A percentile compares a stretch with the other conserved stretches of the same genome.
Conservation (phyloP, 2,329 filamentous ascomycete species). For the Fusarium setosum region DNA sequence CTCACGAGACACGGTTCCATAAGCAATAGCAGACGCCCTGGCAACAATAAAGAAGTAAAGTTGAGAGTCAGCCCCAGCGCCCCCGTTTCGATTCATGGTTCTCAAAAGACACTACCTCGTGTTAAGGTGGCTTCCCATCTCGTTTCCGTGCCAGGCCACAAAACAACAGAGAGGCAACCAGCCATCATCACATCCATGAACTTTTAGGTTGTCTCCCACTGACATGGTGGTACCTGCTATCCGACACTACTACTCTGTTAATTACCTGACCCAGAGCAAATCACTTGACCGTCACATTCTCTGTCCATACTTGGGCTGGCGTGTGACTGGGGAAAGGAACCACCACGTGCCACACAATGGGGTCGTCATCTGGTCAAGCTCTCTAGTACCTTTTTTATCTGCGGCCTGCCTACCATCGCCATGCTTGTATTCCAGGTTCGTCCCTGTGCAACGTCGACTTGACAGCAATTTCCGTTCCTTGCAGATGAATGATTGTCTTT, state of each 20-base stretch:
- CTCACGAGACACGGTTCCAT: no score
- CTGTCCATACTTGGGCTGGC: conserved; percentile 21
- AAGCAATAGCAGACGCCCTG: conserved; percentile 1
- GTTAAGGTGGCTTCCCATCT: conserved; percentile 8
- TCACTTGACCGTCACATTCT: conserved; percentile 12
- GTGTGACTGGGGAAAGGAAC: conserved; percentile 6
- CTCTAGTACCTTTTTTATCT: conserved; percentile 7
- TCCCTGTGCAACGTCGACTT: conserved; percentile 1
- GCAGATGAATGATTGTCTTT: no score
- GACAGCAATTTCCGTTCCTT: conserved; percentile 8
- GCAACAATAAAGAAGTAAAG: neutral
- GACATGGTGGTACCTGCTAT: no score
- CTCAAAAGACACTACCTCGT: conserved; percentile 9
- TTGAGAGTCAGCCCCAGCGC: neutral
- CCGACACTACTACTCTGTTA: no score
- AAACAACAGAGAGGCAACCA: no score
- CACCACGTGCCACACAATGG: conserved; percentile 21
- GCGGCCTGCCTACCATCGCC: no score
- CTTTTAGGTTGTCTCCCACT: no score
- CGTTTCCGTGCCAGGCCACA: conserved; percentile 2
- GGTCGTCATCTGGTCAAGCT: conserved; percentile 2
- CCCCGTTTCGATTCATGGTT: conserved; percentile 2
- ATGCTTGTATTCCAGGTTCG: conserved; percentile 9
- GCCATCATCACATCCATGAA: neutral
- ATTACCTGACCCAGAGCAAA: neutral